Percentiles rank a stretch among this genome's conserved stretches.
Conservation (phyloP, 2,329 filamentous ascomycete species). For the Nannizziopsis arthrosporioides region DNA sequence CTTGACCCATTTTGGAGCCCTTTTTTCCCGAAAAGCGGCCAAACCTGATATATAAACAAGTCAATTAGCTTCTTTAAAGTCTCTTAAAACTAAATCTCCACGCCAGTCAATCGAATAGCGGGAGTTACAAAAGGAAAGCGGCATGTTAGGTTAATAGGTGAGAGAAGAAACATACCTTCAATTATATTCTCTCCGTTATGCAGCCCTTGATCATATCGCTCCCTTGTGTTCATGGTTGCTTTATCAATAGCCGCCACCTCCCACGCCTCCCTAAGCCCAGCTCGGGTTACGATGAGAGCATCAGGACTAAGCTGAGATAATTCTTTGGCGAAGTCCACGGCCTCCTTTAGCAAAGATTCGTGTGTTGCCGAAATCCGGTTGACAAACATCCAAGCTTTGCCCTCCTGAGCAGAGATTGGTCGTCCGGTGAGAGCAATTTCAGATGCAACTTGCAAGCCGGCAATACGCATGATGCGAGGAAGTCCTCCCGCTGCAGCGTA, state of each 20-base stretch:
- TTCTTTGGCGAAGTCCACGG: constrained; percentile 48
- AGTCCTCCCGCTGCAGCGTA: constrained; percentile 60
- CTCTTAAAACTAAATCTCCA: too few relatives aligned
- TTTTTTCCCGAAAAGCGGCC: constrained; percentile 84
- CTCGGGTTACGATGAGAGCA: constrained; percentile 57
- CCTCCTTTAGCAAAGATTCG: constrained; percentile 66
- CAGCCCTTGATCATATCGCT: constrained; percentile 66
- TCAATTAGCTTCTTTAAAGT: background rate
- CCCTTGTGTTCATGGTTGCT: constrained; percentile 69
- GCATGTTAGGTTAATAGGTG: background rate
- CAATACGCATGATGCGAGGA: constrained; percentile 53
- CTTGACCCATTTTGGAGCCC: constrained; percentile 68
- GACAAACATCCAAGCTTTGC: constrained; percentile 52
- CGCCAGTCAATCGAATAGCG: too few relatives aligned
- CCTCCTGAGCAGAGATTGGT: constrained; percentile 47
- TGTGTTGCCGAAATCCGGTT: constrained; percentile 54
- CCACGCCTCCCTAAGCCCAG: constrained; percentile 59
- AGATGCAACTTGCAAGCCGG: constrained; percentile 55
- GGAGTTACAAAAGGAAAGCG: background rate
- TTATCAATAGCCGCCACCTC: constrained; percentile 52
- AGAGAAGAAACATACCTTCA: constrained; percentile 61
- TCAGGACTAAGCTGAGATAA: constrained; percentile 59
- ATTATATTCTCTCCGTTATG: constrained; percentile 70
- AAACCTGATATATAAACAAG: constrained; percentile 38
- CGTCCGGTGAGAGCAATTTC: constrained; percentile 61